Evolutionary conservation across 2,329 filamentous ascomycete species (phyloP).

Genomic region (Botrytis fragariae): DNA sequence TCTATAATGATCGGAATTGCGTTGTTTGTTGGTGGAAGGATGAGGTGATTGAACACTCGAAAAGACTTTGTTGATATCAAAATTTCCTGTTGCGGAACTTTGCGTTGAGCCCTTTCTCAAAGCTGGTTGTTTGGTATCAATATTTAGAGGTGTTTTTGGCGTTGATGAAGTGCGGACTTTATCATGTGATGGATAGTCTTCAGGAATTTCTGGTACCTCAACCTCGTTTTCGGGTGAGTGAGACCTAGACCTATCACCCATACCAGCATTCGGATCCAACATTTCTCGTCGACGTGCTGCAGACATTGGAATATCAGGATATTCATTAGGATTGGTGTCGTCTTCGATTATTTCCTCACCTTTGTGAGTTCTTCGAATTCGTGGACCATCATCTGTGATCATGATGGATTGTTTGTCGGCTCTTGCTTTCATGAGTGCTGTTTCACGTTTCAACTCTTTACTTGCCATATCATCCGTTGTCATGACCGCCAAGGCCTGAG

Average conservation of each 20-base stretch:
- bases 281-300: conserved; percentile 41
- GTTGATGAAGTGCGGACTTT: conserved; percentile 29
- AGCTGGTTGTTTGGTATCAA: conserved; percentile 34
- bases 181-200: conserved; percentile 34
- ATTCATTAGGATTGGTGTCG: conserved; percentile 49
- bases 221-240: conserved; percentile 39
- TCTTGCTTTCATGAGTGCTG: conserved; percentile 72
- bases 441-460: conserved; percentile 78
- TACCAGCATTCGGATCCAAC: conserved; percentile 40
- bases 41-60: conserved; percentile 74
- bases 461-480: conserved; percentile 86
- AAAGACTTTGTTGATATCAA: conserved; percentile 85
- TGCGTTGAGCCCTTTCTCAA: conserved; percentile 32
- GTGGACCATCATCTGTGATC: conserved; percentile 68
- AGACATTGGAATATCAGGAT: conserved; percentile 32
- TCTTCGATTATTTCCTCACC: conserved; percentile 87
- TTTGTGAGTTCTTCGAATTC: conserved; percentile 88
- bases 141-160: conserved; percentile 36
- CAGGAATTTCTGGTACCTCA: conserved; percentile 37
- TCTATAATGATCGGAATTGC: conserved; percentile 41
- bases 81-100: conserved; percentile 44
- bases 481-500: conserved; percentile 83
- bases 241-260: conserved; percentile 38
- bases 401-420: conserved; percentile 83
- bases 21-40: conserved; percentile 1